Percentiles rank a stretch among this genome's conserved stretches.
phyloP scores from a whole-genome alignment of 2,329 filamentous ascomycete genomes.

The Exophiala phaeomuriformis region DNA sequence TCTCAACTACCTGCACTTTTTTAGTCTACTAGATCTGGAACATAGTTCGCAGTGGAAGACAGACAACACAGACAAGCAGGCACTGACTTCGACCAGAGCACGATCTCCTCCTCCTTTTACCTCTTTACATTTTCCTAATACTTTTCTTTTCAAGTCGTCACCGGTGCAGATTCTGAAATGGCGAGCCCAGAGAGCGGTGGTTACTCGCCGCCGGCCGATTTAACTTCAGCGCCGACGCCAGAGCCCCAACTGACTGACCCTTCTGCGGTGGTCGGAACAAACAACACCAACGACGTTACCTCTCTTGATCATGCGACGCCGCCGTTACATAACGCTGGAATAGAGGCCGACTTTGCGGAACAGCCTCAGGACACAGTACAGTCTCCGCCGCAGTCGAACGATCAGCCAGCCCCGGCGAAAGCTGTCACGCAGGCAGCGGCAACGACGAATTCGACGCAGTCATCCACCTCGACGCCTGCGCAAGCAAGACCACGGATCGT shows the following conservation, averaged over 20 bases:
- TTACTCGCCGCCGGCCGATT: conserved; percentile 5
- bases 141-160: not conserved
- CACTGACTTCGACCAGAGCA: conserved; percentile 5
- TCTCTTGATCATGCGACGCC: conserved; percentile 2
- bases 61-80: not conserved
- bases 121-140: not conserved
- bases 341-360: conserved; percentile 9
- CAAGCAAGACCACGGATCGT: conserved; percentile 38
- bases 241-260: too few species aligned
- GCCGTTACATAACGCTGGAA: conserved; percentile 11
- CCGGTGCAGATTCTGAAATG: conserved; percentile 6
- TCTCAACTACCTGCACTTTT: not conserved
- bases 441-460: conserved; percentile 10
- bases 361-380: conserved; percentile 14
- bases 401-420: conserved; percentile 20
- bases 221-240: too few species aligned
- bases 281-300: too few species aligned
- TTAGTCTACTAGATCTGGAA: not conserved
- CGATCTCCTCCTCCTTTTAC: not conserved
- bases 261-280: too few species aligned
- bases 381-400: conserved; percentile 23
- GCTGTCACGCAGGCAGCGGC: conserved; percentile 16
- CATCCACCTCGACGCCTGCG: conserved; percentile 36
- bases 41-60: too few species aligned
- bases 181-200: conserved; percentile 9